A percentile compares a stretch with the other conserved stretches of the same genome.
phyloP scores from a whole-genome alignment of 2,329 filamentous ascomycete genomes.

The Alternaria gansuensis region DNA sequence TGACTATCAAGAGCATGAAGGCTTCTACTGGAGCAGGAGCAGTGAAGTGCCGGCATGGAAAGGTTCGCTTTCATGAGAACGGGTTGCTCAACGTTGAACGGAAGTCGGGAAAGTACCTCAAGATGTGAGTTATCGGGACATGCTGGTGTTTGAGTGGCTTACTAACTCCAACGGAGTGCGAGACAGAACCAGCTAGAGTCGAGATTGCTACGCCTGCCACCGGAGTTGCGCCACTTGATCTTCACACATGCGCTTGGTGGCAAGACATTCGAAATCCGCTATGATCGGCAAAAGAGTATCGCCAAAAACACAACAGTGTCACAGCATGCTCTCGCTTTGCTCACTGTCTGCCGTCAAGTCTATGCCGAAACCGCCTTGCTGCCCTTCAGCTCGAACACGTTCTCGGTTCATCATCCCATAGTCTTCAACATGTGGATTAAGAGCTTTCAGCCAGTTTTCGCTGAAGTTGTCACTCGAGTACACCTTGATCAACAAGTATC shows the following conservation, averaged over 20 bases:
- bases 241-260: constrained; percentile 47
- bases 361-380: constrained; percentile 15
- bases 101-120: constrained; percentile 13
- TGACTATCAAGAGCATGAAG: not conserved
- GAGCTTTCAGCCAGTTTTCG: not conserved
- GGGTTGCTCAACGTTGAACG: constrained; percentile 15
- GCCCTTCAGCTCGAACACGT: constrained; percentile 1
- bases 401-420: not conserved
- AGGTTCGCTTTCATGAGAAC: constrained; percentile 3
- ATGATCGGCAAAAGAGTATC: too few relatives aligned
- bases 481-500: not conserved
- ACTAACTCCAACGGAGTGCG: not conserved
- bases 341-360: constrained; percentile 17
- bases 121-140: constrained; percentile 12
- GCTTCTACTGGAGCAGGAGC: not conserved
- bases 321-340: not conserved
- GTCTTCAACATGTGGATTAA: not conserved
- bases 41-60: constrained; percentile 8
- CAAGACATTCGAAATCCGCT: constrained; percentile 29
- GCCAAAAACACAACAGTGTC: not conserved
- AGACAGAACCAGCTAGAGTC: constrained; percentile 16
- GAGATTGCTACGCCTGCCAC: constrained; percentile 13
- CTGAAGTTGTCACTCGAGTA: not conserved
- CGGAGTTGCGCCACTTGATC: constrained; percentile 19
- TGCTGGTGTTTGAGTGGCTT: not conserved